A percentile compares a stretch with the other conserved stretches of the same genome.
Evolutionary conservation across 2,329 filamentous ascomycete genomes (phyloP).

Genomic region (Xylariaceae sp.): DNA sequence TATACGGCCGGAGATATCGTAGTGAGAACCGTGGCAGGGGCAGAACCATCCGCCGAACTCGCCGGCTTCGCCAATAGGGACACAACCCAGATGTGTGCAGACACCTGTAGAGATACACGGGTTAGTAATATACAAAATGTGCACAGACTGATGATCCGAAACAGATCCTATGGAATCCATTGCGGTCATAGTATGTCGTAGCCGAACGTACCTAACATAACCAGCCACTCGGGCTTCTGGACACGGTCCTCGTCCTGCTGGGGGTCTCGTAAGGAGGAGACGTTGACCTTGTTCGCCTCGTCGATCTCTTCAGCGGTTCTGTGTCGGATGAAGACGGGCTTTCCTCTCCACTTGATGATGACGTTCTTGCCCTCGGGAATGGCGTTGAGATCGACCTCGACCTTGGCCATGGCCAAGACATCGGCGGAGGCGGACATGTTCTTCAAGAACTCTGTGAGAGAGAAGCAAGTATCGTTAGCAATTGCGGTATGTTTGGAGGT

Average conservation of each 20-base stretch:
- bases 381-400: slow-evolving; percentile 86
- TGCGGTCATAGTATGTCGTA: no score
- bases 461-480: slow-evolving; percentile 19
- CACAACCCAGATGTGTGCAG: slow-evolving; percentile 98
- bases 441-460: slow-evolving; percentile 81
- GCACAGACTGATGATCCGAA: background rate
- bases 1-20: slow-evolving; percentile 98
- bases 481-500: background rate
- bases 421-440: slow-evolving; percentile 99
- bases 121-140: slow-evolving; percentile 13
- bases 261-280: slow-evolving; percentile 82
- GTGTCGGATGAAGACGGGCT: slow-evolving; percentile 99
- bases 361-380: slow-evolving; percentile 99
- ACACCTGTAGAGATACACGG: slow-evolving; percentile 58
- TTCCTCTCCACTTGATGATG: slow-evolving; percentile 99
- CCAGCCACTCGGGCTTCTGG: slow-evolving; percentile 96
- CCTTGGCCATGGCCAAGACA: slow-evolving; percentile 98
- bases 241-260: slow-evolving; percentile 88
- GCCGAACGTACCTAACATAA: slow-evolving; percentile 78
- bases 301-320: slow-evolving; percentile 90
- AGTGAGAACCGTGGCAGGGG: slow-evolving; percentile 99
- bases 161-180: background rate
- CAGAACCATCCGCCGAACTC: slow-evolving; percentile 99
- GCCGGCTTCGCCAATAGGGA: slow-evolving; percentile 97
- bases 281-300: slow-evolving; percentile 85